These are phyloP conservation scores for Pulveroboletus ravenelii DNA, from an alignment of 768 basidiomycete genomes.

Conservation along the genomic window DNA sequence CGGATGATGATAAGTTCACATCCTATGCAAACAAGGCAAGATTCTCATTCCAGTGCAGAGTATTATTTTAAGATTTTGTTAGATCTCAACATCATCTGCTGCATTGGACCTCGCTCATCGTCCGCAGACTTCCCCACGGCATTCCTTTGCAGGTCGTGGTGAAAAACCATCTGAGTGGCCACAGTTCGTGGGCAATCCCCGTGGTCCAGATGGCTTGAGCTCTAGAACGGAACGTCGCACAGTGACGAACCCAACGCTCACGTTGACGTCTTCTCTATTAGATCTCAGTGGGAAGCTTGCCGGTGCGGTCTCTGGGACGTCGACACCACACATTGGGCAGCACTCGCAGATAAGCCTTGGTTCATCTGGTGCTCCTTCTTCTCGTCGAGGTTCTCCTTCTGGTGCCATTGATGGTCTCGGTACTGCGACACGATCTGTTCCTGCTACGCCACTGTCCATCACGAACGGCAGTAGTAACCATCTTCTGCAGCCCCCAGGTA, in stretches of 20 bases:
- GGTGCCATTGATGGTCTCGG: slow-evolving; percentile 57
- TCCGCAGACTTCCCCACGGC: slow-evolving; percentile 72
- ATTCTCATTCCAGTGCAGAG: slow-evolving; percentile 3
- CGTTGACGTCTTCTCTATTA: slow-evolving; percentile 51
- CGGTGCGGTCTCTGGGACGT: slow-evolving; percentile 51
- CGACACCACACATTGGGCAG: slow-evolving; percentile 62
- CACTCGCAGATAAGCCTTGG: slow-evolving; percentile 46
- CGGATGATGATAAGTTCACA: slow-evolving; percentile 83
- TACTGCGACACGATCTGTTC: slow-evolving; percentile 70
- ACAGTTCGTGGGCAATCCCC: slow-evolving; percentile 66
- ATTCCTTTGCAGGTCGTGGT: slow-evolving; percentile 52
- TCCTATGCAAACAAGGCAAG: slow-evolving; percentile 63
- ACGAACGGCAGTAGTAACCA: slow-evolving; percentile 42
- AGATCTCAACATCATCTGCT: slow-evolving; percentile 86
- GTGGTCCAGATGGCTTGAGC: slow-evolving; percentile 54
- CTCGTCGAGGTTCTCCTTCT: slow-evolving; percentile 67
- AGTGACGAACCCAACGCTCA: slow-evolving; percentile 71
- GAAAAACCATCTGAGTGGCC: slow-evolving; percentile 92
- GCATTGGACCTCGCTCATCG: slow-evolving; percentile 91
- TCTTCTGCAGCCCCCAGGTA: slow-evolving; percentile 59
- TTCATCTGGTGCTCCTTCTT: slow-evolving; percentile 39
- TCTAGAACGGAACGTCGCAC: slow-evolving; percentile 61
- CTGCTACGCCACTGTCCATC: slow-evolving; percentile 70
- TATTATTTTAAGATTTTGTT: slow-evolving; percentile 4
- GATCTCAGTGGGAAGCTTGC: slow-evolving; percentile 44